Evolutionary conservation across 2,329 filamentous ascomycete genomes (phyloP).

Genomic region (Aureobasidium melanogenum): DNA sequence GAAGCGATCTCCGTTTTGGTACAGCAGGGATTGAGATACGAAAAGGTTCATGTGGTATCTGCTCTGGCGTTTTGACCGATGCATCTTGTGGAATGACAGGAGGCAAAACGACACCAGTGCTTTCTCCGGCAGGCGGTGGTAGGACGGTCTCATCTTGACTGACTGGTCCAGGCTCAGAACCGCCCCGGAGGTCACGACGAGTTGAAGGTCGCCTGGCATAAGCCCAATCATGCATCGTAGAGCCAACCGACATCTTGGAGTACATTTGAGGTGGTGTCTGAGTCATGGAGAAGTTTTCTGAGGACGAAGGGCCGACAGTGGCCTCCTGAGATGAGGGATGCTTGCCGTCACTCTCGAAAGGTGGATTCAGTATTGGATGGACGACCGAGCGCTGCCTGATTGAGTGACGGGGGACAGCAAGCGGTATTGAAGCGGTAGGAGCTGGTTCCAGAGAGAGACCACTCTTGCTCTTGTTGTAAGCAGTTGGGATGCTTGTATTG

Average conservation of each 20-base stretch:
- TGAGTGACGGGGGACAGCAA: not conserved
- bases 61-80: not conserved
- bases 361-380: not conserved
- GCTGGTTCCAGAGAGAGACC: not conserved
- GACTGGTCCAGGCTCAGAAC: not conserved
- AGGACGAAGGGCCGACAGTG: not conserved
- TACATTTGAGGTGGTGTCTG: conserved; percentile 10
- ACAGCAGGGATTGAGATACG: not conserved
- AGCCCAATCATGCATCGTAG: not conserved
- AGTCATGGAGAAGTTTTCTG: not conserved
- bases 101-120: not conserved
- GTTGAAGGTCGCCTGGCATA: not conserved
- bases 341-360: not conserved
- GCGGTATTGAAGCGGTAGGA: not conserved
- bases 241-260: not conserved
- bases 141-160: not conserved
- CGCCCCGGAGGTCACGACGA: not conserved
- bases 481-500: conserved; percentile 1
- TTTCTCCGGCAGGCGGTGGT: not conserved
- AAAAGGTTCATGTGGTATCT: not conserved
- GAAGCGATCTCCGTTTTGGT: not conserved
- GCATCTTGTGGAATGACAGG: not conserved
- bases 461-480: conserved; percentile 12
- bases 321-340: not conserved
- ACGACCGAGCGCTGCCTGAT: not conserved